Percentiles rank a stretch among this genome's conserved stretches.
phyloP scores from a whole-genome alignment of 805 yeast species.

The Zygotorulaspora chibaensis region DNA sequence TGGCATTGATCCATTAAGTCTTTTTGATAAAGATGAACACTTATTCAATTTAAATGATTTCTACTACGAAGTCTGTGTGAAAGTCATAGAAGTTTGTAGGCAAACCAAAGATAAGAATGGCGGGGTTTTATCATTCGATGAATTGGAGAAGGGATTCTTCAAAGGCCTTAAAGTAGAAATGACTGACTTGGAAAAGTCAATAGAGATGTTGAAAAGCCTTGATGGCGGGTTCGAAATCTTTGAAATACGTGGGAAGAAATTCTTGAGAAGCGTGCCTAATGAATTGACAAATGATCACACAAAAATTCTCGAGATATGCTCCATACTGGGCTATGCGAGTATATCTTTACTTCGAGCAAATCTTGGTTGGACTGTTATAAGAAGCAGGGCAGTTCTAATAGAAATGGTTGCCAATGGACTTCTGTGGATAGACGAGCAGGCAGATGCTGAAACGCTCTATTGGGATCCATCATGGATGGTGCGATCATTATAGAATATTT shows the following conservation, averaged over 20 bases:
- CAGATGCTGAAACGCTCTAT: constrained; percentile 42
- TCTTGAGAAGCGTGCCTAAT: constrained; percentile 59
- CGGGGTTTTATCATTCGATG: constrained; percentile 66
- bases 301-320: constrained; percentile 68
- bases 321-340: constrained; percentile 71
- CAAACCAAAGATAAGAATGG: constrained; percentile 71
- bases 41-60: constrained; percentile 44
- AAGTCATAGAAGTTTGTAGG: constrained; percentile 72
- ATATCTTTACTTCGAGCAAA: constrained; percentile 64
- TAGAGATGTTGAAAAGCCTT: constrained; percentile 48
- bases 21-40: constrained; percentile 35
- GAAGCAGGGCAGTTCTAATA: constrained; percentile 61
- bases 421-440: constrained; percentile 74
- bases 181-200: constrained; percentile 53
- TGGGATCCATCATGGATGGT: constrained; percentile 77
- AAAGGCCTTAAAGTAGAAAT: constrained; percentile 35
- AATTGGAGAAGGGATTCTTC: constrained; percentile 37
- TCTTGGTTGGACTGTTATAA: constrained; percentile 62
- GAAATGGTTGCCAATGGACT: constrained; percentile 81
- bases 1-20: constrained; percentile 73
- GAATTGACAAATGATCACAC: constrained; percentile 67
- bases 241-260: constrained; percentile 46
- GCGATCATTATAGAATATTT: constrained; percentile 1
- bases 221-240: constrained; percentile 72
- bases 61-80: constrained; percentile 63